A percentile compares a stretch with the other conserved stretches of the same genome.
These are phyloP conservation scores for Ampelomyces quisqualis DNA, from an alignment of 2,329 filamentous ascomycete genomes.

Conservation along the genomic window DNA sequence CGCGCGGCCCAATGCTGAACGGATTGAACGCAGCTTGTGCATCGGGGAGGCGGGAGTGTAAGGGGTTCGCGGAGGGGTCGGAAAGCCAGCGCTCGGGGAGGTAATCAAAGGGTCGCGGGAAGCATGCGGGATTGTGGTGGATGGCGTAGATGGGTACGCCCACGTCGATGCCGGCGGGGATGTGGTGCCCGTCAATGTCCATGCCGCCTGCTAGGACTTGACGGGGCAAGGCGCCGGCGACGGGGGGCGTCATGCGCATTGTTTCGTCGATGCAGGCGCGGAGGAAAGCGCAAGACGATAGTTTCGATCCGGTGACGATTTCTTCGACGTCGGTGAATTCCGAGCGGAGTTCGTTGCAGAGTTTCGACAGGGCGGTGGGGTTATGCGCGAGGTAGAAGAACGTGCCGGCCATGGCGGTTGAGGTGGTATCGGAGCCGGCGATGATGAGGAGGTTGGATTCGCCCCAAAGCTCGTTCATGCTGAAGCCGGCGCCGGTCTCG, in stretches of 20 bases:
- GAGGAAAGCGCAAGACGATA: slow-evolving; percentile 39
- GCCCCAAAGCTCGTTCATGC: slow-evolving; percentile 50
- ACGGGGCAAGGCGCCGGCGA: slow-evolving; percentile 43
- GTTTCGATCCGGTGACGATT: slow-evolving; percentile 39
- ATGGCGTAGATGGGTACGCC: slow-evolving; percentile 43
- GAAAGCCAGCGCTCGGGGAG: slow-evolving; percentile 43
- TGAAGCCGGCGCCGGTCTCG: slow-evolving; percentile 48
- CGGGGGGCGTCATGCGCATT: slow-evolving; percentile 45
- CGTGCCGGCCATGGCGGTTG: slow-evolving; percentile 45
- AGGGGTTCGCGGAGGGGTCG: slow-evolving; percentile 32
- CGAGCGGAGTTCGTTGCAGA: slow-evolving; percentile 39
- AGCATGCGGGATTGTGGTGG: slow-evolving; percentile 44
- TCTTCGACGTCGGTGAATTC: slow-evolving; percentile 41
- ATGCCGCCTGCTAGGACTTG: slow-evolving; percentile 43
- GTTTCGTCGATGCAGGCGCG: slow-evolving; percentile 46
- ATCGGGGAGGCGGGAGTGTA: slow-evolving; percentile 29
- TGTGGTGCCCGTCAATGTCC: slow-evolving; percentile 38
- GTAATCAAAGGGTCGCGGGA: slow-evolving; percentile 42
- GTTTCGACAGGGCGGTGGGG: slow-evolving; percentile 32
- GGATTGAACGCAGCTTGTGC: slow-evolving; percentile 73
- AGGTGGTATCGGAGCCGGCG: slow-evolving; percentile 51
- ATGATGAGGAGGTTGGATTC: slow-evolving; percentile 54
- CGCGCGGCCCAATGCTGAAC: slow-evolving; percentile 68
- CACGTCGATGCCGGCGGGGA: slow-evolving; percentile 42
- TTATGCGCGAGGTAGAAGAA: slow-evolving; percentile 51